These are phyloP conservation scores for Nannizzia gypsea DNA, from an alignment of 2,329 filamentous ascomycete genomes.

Conservation along the genomic window DNA sequence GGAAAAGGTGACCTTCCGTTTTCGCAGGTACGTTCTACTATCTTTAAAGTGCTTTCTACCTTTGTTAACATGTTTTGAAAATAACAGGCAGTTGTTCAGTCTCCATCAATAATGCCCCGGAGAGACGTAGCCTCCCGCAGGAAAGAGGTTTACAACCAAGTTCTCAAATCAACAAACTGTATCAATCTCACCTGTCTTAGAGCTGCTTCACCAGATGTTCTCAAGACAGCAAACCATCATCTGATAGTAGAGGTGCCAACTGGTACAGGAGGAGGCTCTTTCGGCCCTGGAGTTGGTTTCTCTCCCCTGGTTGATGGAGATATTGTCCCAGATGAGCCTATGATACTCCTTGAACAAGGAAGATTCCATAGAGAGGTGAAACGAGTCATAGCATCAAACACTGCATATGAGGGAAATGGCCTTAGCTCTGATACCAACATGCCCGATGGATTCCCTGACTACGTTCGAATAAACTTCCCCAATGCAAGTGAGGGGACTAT, in stretches of 20 bases:
- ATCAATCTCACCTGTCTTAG: not conserved
- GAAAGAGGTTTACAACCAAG: not conserved
- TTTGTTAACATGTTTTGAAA: not conserved
- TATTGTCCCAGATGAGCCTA: not conserved
- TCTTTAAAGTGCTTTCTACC: not conserved
- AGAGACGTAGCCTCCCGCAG: not conserved
- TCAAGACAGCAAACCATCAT: not conserved
- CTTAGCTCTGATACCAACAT: not conserved
- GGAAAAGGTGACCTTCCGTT: conserved; percentile 3
- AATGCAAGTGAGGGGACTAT: not conserved
- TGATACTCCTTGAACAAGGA: not conserved
- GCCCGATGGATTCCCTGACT: not conserved
- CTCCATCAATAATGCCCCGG: conserved; percentile 1
- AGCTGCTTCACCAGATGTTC: not conserved
- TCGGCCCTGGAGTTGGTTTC: not conserved
- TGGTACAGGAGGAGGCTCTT: not conserved
- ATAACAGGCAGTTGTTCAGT: not conserved
- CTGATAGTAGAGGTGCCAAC: not conserved
- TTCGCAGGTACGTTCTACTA: not conserved
- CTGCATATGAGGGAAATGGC: not conserved
- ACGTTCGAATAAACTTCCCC: not conserved
- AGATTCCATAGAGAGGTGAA: not conserved
- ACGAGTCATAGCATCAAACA: not conserved
- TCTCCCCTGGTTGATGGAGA: not conserved
- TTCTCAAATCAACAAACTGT: not conserved